Evolutionary conservation across 2,329 filamentous ascomycete genomes (phyloP), one percentile per base, ranked within the genome.

Genomic region (Xylariaceae sp.): DNA sequence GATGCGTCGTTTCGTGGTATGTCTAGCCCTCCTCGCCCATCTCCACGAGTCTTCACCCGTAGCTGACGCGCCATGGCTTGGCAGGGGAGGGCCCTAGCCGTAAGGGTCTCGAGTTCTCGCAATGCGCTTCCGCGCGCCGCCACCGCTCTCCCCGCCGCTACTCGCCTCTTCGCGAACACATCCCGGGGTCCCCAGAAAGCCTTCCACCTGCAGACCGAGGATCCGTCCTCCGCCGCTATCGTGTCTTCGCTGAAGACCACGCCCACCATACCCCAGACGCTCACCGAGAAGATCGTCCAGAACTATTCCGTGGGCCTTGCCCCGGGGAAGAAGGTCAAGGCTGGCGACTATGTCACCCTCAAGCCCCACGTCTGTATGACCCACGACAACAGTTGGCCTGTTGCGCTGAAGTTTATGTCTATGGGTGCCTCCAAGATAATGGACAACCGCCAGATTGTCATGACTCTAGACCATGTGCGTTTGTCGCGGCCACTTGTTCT

Each of bases 261-360:
- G 10, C 27, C 27, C 9, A 24, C 15, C 18, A 44, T 35, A 2
- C 74, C 84, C 0, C 88, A 94, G 60, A 95, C 85, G 3, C 61
- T 94, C 32, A 92, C 85, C 3, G 89, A 95, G 58, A 94, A 94
- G 68, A 94, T 95, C 38, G 80, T 94, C 0, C 89, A 95, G 57
- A 64, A 71, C 12, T 81, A 94, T 58, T 73, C 86, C 1, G 70
- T 88, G n/a, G 85, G 80, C 8, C 72, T 94, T 1, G 61, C 83
- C 2, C 58, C 75, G 9, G 85, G 78, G 39, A 94, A 94, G 63
- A 66, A 71, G 37, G 83, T 94, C 50, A 73, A 71, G 49, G 68
- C 74, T 4, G 88, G 89, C 52, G 88, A 94, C 69, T 95, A 92
- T 65, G 77, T 95, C 38, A 83, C 75, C 0, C 68, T 94, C 9